Evolutionary conservation across 2,329 filamentous ascomycete genomes (phyloP), one percentile per base, ranked within the genome.

Genomic region (Cercospora zeina): DNA sequence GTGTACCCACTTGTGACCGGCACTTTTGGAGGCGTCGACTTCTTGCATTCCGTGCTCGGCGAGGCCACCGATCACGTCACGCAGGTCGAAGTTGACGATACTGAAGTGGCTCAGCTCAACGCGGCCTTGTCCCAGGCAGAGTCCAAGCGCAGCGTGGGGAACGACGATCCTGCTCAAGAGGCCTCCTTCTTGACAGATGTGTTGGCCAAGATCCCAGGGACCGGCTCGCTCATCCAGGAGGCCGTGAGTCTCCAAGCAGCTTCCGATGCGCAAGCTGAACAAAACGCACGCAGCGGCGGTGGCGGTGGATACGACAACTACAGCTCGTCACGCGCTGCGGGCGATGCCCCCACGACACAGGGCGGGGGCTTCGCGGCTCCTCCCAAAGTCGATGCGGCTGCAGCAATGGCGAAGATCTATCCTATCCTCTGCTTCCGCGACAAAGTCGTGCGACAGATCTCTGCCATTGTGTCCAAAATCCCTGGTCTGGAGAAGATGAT

Each of bases 351-450:
- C 16, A 61, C 39, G 31, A 76, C 75, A 53, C 78, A 79, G 58
- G 78, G 78, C 50, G 78, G 77, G 19, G 65, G 49, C 31, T 71
- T 71, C 21, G 62, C 69, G 58, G 62, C 65, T 10, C 67, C 67
- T 31, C 67, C 67, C 2, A 68, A 64, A 19, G 58, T 68, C 13
- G 67, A 68, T 51, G 63, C 67, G 7, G 63, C 63, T 21, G 76
- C 68, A 42, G 70, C 78, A 24, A 76, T 81, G 36, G 73, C 74
- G 0, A 79, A 96, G 77, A 97, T 99, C 67, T 97, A 97, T 72
- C 95, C 95, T 0, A 96, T 99, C 63, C 83, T 99, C 0, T 85
- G 90, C 63, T 99, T 97, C 81, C 86, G 93, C 63, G 95, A 99
- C 80, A 95, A 89, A 72, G 92, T 99, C 59, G 93, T 97, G 55